A percentile compares a stretch with the other conserved stretches of the same genome.
Conservation (phyloP, 75 land plant species). For the Picea glauca region DNA sequence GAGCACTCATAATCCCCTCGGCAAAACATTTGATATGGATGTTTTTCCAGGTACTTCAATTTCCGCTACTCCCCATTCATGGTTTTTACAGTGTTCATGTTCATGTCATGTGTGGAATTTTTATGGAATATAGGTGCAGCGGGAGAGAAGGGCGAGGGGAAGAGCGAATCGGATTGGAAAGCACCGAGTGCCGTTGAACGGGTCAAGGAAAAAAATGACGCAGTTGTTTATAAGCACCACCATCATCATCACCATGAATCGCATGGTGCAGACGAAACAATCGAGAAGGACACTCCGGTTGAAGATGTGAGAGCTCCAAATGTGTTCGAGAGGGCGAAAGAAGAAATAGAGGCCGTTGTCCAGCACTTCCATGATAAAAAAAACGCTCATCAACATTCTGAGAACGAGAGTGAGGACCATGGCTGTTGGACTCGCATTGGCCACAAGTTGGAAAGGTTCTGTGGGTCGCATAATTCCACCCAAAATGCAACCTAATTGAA, state of each 20-base stretch:
- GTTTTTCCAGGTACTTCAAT: no score
- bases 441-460: slow-evolving; percentile 7
- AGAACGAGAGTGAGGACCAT: slow-evolving; percentile 22
- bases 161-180: slow-evolving; percentile 12
- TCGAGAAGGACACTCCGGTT: slow-evolving; percentile 40
- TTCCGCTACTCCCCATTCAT: no score
- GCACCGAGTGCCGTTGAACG: slow-evolving; percentile 23
- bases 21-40: no score
- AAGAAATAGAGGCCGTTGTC: slow-evolving; percentile 52
- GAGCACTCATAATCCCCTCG: no score
- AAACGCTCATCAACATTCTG: no score
- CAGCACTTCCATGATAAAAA: slow-evolving; percentile 23
- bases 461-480: neutral
- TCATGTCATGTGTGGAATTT: no score
- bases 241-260: slow-evolving; percentile 41
- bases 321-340: slow-evolving; percentile 42
- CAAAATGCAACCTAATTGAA: neutral
- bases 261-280: slow-evolving; percentile 41
- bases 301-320: slow-evolving; percentile 41
- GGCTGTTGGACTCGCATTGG: slow-evolving; percentile 7
- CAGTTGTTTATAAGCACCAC: slow-evolving; percentile 8
- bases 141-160: no score
- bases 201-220: slow-evolving; percentile 28
- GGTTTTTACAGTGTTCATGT: no score
- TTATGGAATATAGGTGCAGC: no score